phyloP scores from a whole-genome alignment of 208 protist species.

The Trypanosomatidae sp. region DNA sequence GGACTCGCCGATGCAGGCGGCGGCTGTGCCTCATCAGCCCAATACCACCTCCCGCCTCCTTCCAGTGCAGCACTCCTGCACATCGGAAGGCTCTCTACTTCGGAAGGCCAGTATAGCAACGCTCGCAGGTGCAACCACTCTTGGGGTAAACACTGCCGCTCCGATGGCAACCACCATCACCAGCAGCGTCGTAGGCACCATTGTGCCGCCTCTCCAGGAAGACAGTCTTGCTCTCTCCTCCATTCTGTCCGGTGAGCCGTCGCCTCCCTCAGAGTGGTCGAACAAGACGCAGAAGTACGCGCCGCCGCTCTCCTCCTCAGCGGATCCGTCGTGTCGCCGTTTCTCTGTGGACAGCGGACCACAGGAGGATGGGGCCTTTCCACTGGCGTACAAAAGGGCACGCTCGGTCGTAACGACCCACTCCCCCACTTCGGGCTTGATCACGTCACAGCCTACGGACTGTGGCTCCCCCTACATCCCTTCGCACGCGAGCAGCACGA shows the following conservation, averaged over 20 bases:
- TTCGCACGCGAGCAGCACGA: background rate
- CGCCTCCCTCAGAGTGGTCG: constrained; percentile 12
- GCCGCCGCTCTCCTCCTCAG: background rate
- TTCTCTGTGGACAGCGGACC: background rate
- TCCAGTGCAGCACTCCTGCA: background rate
- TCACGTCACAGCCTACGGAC: background rate
- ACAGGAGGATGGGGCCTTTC: background rate
- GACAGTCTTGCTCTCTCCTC: constrained; percentile 12
- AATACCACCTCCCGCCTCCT: constrained; percentile 8
- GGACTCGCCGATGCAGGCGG: background rate
- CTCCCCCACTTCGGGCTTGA: background rate
- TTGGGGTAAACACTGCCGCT: background rate
- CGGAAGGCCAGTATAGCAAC: background rate
- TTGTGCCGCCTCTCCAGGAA: background rate
- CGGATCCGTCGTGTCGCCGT: background rate
- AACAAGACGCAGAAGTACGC: constrained; percentile 15
- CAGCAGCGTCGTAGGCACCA: background rate
- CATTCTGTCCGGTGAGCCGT: constrained; percentile 13
- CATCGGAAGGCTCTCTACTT: background rate
- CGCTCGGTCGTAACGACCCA: background rate
- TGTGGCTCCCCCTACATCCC: background rate
- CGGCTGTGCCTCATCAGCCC: constrained; percentile 1
- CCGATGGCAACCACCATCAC: background rate
- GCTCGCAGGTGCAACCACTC: background rate
- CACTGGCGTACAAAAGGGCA: background rate